Evolutionary conservation across 1,139 yeast genomes (phyloP).

Genomic region (Torulaspora pretoriensis): DNA sequence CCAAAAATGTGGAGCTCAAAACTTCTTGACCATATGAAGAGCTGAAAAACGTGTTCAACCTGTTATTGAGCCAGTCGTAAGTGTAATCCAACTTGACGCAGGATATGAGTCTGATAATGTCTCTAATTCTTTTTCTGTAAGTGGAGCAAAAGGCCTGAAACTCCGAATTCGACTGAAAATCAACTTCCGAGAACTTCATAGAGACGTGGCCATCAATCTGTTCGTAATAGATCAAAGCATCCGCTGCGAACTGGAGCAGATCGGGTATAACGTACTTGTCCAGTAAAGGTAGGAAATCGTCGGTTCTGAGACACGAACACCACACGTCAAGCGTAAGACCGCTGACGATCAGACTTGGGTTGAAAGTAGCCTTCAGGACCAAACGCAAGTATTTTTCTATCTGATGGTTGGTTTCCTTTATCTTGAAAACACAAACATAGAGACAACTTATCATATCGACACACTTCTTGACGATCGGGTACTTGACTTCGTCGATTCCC

Average conservation of each 20-base stretch:
- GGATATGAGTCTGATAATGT: constrained; percentile 79
- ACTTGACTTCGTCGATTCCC: constrained; percentile 71
- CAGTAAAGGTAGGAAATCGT: constrained; percentile 49
- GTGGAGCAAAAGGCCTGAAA: constrained; percentile 71
- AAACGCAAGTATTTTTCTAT: constrained; percentile 58
- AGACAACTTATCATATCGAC: constrained; percentile 92
- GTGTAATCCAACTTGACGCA: constrained; percentile 85
- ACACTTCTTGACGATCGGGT: constrained; percentile 78
- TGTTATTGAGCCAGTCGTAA: constrained; percentile 70
- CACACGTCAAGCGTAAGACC: constrained; percentile 91
- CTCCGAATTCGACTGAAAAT: constrained; percentile 86
- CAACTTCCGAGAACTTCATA: constrained; percentile 65
- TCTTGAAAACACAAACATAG: constrained; percentile 49
- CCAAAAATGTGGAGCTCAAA: constrained; percentile 51
- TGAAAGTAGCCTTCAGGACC: constrained; percentile 74
- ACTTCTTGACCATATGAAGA: constrained; percentile 69
- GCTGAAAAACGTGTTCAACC: constrained; percentile 69
- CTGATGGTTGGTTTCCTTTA: constrained; percentile 32
- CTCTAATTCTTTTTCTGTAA: constrained; percentile 82
- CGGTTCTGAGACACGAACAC: constrained; percentile 84
- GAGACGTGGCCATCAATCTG: constrained; percentile 63
- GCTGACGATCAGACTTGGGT: constrained; percentile 83
- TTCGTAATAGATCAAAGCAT: constrained; percentile 71
- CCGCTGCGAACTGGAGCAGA: constrained; percentile 70
- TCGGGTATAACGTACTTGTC: constrained; percentile 54